Conservation (phyloP, 306 rosid genomes). For the Sphenostylis stenocarpa region DNA sequence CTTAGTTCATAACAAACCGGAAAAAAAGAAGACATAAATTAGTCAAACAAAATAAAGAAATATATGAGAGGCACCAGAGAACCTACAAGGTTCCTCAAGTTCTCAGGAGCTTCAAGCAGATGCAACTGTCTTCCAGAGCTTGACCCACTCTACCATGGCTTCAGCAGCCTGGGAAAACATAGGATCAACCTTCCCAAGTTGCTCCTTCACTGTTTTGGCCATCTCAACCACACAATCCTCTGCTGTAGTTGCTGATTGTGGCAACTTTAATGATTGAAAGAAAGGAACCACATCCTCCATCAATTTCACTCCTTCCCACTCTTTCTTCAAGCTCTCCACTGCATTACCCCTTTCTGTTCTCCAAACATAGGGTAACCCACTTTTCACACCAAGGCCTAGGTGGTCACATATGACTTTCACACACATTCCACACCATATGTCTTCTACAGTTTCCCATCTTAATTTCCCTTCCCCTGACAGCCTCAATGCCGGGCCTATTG, state of each 20-base stretch:
- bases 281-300: conserved; percentile 98
- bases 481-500: conserved; percentile 81
- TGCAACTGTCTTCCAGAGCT: conserved; percentile 78
- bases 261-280: conserved; percentile 75
- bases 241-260: conserved; percentile 62
- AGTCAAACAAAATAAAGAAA: conserved; percentile 22
- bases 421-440: conserved; percentile 94
- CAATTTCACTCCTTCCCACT: conserved; percentile 96
- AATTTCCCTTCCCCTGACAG: conserved; percentile 85
- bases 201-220: conserved; percentile 74
- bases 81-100: conserved; percentile 22
- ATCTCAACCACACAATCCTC: conserved; percentile 79
- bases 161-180: conserved; percentile 74
- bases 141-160: conserved; percentile 84
- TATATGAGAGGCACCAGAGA: too few species aligned
- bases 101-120: conserved; percentile 41
- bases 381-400: conserved; percentile 80
- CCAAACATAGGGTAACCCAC: conserved; percentile 90
- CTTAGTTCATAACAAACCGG: conserved; percentile 11
- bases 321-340: conserved; percentile 86
- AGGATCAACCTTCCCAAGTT: conserved; percentile 76
- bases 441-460: conserved; percentile 98
- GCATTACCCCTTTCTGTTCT: conserved; percentile 88
- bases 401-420: conserved; percentile 83
- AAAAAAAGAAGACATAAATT: conserved; percentile 26